These are phyloP conservation scores for Pyrenopolyporus hunteri DNA, from an alignment of 495 filamentous ascomycete species.

Conservation along the genomic window DNA sequence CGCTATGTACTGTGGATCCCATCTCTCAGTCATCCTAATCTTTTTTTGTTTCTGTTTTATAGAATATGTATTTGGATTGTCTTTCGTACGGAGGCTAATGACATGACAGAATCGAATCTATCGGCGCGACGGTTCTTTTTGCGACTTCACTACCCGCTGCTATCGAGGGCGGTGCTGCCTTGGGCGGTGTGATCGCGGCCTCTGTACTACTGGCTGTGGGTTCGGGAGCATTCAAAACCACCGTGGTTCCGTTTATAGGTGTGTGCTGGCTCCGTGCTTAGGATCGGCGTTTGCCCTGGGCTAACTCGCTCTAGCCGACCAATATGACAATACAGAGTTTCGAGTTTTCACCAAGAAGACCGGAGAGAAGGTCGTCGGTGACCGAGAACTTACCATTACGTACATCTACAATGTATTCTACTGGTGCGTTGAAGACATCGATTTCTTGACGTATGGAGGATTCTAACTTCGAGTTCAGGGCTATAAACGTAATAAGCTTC, in stretches of 20 bases:
- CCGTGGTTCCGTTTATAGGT: slow-evolving; percentile 24
- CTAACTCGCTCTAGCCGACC: slow-evolving; percentile 10
- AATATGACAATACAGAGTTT: slow-evolving; percentile 14
- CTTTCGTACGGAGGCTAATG: slow-evolving; percentile 8
- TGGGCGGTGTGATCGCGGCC: slow-evolving; percentile 16
- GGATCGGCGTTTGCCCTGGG: not conserved
- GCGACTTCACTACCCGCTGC: slow-evolving; percentile 19
- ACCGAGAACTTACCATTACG: slow-evolving; percentile 14
- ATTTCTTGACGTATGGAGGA: not conserved
- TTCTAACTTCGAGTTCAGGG: slow-evolving; percentile 3
- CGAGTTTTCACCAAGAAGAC: slow-evolving; percentile 10
- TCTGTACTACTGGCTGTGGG: slow-evolving; percentile 17
- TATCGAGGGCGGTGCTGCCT: slow-evolving; percentile 4
- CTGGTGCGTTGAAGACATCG: slow-evolving; percentile 8
- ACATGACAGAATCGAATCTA: slow-evolving; percentile 10
- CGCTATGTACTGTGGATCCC: slow-evolving; percentile 15
- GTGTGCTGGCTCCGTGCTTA: not conserved
- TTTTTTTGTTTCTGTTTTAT: not conserved
- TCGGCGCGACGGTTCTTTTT: slow-evolving; percentile 21
- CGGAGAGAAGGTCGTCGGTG: slow-evolving; percentile 12
- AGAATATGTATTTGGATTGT: not conserved
- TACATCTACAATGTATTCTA: slow-evolving; percentile 26
- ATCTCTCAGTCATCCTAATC: not conserved
- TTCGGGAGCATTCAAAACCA: slow-evolving; percentile 13
- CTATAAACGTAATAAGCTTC: slow-evolving; percentile 9